Conservation (phyloP, 768 basidiomycete genomes). For the Lanmaoa pseudosensibilis region DNA sequence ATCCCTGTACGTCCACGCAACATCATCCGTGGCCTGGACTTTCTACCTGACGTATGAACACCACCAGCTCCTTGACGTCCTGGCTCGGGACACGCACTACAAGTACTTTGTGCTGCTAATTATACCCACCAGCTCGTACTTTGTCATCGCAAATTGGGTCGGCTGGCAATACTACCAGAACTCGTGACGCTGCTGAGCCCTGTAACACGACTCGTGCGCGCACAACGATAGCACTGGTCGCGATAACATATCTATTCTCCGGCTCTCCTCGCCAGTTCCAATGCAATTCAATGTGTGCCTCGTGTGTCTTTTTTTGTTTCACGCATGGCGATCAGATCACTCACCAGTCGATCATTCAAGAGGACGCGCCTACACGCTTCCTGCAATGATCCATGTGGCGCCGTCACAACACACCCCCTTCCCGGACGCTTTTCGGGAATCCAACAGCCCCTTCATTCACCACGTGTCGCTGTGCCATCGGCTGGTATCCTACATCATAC, state of each 20-base stretch:
- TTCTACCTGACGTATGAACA: slow-evolving; percentile 22
- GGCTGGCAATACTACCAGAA: slow-evolving; percentile 98
- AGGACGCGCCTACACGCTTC: slow-evolving; percentile 17
- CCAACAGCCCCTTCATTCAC: slow-evolving; percentile 3
- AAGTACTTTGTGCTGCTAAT: slow-evolving; percentile 82
- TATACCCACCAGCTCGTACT: slow-evolving; percentile 80
- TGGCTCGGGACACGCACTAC: slow-evolving; percentile 81
- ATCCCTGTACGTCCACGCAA: slow-evolving; percentile 45
- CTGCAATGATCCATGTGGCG: slow-evolving; percentile 25
- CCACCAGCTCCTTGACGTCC: slow-evolving; percentile 57
- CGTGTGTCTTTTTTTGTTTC: slow-evolving; percentile 19
- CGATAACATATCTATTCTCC: slow-evolving; percentile 7
- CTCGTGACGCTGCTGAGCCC: slow-evolving; percentile 47
- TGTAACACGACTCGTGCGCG: slow-evolving; percentile 10
- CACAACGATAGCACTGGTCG: not conserved
- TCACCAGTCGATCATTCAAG: slow-evolving; percentile 16
- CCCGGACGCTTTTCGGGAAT: not conserved
- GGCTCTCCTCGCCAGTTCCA: slow-evolving; percentile 6
- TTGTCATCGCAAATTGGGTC: slow-evolving; percentile 97
- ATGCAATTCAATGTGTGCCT: slow-evolving; percentile 24
- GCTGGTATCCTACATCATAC: not conserved
- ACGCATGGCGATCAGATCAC: slow-evolving; percentile 21
- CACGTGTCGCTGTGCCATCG: slow-evolving; percentile 11
- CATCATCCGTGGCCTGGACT: not conserved
- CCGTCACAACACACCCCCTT: slow-evolving; percentile 3